Percentiles rank a stretch among this genome's conserved stretches.
Evolutionary conservation across 169 alveolate genomes (phyloP).

Genomic region (Eimeria falciformis): DNA sequence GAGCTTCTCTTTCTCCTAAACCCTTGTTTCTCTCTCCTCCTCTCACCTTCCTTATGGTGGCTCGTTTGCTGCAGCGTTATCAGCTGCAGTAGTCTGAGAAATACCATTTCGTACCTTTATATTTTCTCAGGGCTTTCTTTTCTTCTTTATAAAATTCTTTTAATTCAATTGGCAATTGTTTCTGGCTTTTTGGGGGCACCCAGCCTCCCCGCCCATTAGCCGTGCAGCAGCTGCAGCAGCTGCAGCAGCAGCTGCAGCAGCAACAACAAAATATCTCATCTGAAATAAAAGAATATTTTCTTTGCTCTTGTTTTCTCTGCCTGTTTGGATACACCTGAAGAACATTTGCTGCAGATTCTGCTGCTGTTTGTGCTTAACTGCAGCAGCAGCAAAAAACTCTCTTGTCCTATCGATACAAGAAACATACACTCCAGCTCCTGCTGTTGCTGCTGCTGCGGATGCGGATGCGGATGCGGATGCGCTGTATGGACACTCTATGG

Average conservation of each 20-base stretch:
- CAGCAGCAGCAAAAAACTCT: too few relatives aligned
- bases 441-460: conserved; percentile 39
- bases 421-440: too few relatives aligned
- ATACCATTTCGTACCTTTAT: too few relatives aligned
- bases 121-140: too few relatives aligned
- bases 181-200: conserved; percentile 58
- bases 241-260: conserved; percentile 67
- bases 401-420: too few relatives aligned
- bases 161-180: conserved; percentile 58
- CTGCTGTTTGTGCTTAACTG: conserved; percentile 24
- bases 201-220: conserved; percentile 60
- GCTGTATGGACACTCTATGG: background rate
- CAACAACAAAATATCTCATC: conserved; percentile 39
- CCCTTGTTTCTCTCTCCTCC: conserved; percentile 35
- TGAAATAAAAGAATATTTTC: conserved; percentile 48
- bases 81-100: too few relatives aligned
- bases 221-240: conserved; percentile 66
- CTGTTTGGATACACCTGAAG: conserved; percentile 15
- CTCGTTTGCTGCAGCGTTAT: conserved; percentile 71
- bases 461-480: too few relatives aligned
- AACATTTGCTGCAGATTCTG: conserved; percentile 21
- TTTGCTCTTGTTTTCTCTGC: conserved; percentile 17
- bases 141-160: too few relatives aligned
- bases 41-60: conserved; percentile 68
- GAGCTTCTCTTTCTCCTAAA: conserved; percentile 52